Evolutionary conservation across 164 flowering plant species (phyloP).

Genomic region (Hamamelis virginiana): DNA sequence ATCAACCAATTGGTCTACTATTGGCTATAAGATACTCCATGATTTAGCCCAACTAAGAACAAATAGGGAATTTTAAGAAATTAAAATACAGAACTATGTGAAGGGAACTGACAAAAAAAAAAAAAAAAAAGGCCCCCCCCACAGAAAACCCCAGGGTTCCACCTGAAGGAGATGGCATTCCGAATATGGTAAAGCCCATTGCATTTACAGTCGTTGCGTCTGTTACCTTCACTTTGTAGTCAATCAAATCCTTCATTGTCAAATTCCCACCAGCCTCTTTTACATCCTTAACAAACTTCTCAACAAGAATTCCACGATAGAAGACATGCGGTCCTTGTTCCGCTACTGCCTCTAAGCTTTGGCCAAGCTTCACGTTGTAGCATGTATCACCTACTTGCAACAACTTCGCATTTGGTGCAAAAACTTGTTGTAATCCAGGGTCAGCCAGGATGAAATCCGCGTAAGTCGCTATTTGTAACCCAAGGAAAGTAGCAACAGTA

Average conservation of each 20-base stretch:
- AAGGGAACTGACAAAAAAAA: neutral
- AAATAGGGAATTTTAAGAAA: no score
- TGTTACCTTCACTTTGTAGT: constrained; percentile 56
- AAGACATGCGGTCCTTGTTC: constrained; percentile 78
- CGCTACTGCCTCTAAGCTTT: constrained; percentile 59
- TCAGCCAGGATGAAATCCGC: constrained; percentile 45
- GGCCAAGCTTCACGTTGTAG: constrained; percentile 67
- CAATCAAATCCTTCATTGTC: constrained; percentile 84
- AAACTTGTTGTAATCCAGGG: constrained; percentile 63
- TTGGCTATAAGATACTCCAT: neutral
- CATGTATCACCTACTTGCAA: constrained; percentile 70
- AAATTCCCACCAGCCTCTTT: constrained; percentile 79
- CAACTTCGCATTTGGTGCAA: constrained; percentile 71
- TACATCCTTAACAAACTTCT: constrained; percentile 74
- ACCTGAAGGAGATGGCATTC: constrained; percentile 99
- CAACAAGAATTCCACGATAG: constrained; percentile 72
- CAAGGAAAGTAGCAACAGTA: constrained; percentile 53
- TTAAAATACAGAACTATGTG: neutral
- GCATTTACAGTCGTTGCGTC: constrained; percentile 60
- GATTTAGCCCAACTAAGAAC: no score
- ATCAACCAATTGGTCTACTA: neutral
- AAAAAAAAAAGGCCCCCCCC: no score
- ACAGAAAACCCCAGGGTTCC: constrained; percentile 82
- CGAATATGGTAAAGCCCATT: constrained; percentile 72
- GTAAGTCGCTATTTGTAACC: constrained; percentile 15